Conservation (phyloP, 2,329 filamentous ascomycete genomes). For the Claviceps sp. region DNA sequence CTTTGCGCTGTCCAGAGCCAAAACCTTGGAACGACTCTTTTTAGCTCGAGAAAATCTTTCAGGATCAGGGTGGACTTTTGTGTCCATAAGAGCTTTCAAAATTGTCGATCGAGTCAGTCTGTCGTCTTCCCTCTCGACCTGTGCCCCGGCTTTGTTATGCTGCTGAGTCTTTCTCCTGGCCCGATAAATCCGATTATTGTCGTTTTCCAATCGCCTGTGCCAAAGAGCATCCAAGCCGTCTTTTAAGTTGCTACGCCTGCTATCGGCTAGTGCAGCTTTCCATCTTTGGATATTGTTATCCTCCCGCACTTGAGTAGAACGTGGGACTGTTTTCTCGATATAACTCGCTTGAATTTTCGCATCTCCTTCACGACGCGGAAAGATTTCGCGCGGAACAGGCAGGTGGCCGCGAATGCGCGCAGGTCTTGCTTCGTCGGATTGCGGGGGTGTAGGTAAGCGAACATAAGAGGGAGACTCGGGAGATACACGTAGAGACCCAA, state of each 20-base stretch:
- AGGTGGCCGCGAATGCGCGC: conserved; percentile 59
- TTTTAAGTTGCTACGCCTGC: conserved; percentile 57
- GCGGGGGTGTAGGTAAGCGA: conserved; percentile 63
- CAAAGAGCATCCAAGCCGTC: conserved; percentile 59
- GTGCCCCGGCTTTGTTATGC: conserved; percentile 36
- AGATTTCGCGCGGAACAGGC: conserved; percentile 71
- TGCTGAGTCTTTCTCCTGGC: conserved; percentile 33
- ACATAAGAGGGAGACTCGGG: conserved; percentile 86
- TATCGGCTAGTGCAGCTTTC: conserved; percentile 60
- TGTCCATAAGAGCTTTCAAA: conserved; percentile 33
- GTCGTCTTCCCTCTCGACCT: conserved; percentile 63
- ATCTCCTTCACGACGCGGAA: conserved; percentile 41
- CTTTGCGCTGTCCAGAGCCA: conserved; percentile 30
- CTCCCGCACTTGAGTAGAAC: conserved; percentile 29
- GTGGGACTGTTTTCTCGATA: conserved; percentile 43
- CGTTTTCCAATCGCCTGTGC: conserved; percentile 41
- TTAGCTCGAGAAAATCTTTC: conserved; percentile 42
- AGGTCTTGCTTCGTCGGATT: conserved; percentile 42
- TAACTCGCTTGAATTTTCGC: conserved; percentile 51
- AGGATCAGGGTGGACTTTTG: conserved; percentile 46
- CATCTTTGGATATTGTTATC: conserved; percentile 36
- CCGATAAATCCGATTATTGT: conserved; percentile 20
- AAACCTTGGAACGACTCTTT: conserved; percentile 28
- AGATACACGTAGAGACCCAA: conserved; percentile 44
- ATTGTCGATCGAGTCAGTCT: conserved; percentile 59